Conservation (phyloP, 2,329 filamentous ascomycete genomes). For the Fusarium sp. region DNA sequence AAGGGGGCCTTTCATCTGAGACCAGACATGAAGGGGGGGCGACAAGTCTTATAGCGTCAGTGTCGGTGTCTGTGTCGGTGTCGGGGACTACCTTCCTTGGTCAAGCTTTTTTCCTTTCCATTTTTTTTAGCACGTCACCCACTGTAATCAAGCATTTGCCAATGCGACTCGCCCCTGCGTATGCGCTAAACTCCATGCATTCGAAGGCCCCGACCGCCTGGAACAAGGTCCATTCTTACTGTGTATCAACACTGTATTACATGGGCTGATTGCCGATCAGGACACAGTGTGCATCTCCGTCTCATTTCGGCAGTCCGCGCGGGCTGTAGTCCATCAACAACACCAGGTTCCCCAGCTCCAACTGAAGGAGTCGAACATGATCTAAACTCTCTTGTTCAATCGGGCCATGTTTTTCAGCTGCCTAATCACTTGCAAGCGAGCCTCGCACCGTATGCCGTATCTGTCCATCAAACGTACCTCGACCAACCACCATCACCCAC, state of each 20-base stretch:
- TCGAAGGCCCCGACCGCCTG: neutral
- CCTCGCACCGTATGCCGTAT: neutral
- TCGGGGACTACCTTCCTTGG: neutral
- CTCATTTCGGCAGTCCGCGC: neutral
- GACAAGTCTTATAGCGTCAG: neutral
- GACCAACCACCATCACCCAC: neutral
- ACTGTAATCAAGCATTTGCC: neutral
- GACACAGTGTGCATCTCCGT: neutral
- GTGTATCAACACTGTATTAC: neutral
- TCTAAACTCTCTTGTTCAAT: neutral
- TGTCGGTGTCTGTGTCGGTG: neutral
- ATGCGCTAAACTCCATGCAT: neutral
- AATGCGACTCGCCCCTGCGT: neutral
- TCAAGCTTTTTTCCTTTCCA: neutral
- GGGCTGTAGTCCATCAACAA: neutral
- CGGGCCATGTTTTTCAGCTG: neutral
- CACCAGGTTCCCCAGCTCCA: neutral
- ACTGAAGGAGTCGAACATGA: neutral
- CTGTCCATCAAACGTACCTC: neutral
- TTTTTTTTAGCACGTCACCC: neutral
- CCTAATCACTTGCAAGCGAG: neutral
- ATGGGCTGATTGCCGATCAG: neutral
- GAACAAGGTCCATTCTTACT: neutral
- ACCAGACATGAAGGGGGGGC: neutral
- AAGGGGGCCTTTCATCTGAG: neutral